These are phyloP conservation scores for Quercus ilex DNA, from an alignment of 306 rosid species.

Conservation along the genomic window DNA sequence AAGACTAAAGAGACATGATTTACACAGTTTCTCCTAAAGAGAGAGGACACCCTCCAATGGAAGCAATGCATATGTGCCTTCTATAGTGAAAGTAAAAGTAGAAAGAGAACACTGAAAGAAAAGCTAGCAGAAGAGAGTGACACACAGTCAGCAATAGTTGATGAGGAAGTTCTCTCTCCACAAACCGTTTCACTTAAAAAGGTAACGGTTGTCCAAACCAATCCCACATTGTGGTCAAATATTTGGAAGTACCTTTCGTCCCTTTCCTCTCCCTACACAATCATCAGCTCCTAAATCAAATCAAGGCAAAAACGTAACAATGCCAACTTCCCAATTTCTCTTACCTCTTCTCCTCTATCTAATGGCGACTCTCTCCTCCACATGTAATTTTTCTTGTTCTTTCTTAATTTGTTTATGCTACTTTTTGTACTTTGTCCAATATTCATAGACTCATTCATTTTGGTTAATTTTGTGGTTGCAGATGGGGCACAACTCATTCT, in stretches of 20 bases:
- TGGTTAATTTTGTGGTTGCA: slow-evolving; percentile 27
- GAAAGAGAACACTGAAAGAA: slow-evolving; percentile 27
- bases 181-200: slow-evolving; percentile 10
- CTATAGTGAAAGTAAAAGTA: slow-evolving; percentile 49
- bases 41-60: slow-evolving; percentile 48
- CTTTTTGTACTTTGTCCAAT: slow-evolving; percentile 1
- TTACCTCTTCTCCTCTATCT: slow-evolving; percentile 31
- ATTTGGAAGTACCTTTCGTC: slow-evolving; percentile 18
- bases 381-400: slow-evolving; percentile 35
- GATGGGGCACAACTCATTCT: slow-evolving; percentile 83
- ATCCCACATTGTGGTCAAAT: slow-evolving; percentile 3
- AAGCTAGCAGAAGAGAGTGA: slow-evolving; percentile 35
- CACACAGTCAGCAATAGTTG: not conserved
- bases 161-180: slow-evolving; percentile 8
- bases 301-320: slow-evolving; percentile 8
- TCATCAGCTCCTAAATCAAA: slow-evolving; percentile 19
- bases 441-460: not conserved
- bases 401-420: not conserved
- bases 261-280: slow-evolving; percentile 19
- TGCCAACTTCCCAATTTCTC: slow-evolving; percentile 43
- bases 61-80: slow-evolving; percentile 85
- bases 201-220: slow-evolving; percentile 32
- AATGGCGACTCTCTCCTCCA: slow-evolving; percentile 25
- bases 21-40: not conserved
- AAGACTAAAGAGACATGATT: slow-evolving; percentile 5